A percentile compares a stretch with the other conserved stretches of the same genome.
These are phyloP conservation scores for Eudorina sp. DNA, from an alignment of 139 green algal species.

Conservation along the genomic window DNA sequence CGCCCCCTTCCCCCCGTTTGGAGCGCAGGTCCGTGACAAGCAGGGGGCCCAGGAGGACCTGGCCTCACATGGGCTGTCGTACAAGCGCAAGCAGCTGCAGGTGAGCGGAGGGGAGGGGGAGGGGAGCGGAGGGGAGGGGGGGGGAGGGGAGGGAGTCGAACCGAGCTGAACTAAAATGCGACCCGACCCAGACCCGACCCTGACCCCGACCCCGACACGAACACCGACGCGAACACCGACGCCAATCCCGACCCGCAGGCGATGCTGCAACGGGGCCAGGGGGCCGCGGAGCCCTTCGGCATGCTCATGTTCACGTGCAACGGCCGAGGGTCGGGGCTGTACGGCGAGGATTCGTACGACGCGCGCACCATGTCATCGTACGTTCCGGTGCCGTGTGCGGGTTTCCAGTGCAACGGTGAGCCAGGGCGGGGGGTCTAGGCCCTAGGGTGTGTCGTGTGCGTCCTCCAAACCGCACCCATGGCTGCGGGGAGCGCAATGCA, in stretches of 20 bases:
- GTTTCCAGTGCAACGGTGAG: conserved; percentile 76
- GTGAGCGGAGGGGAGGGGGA: neutral
- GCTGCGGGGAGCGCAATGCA: too few relatives aligned
- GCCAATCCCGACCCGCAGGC: neutral
- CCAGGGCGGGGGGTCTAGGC: neutral
- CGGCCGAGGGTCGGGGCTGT: conserved; percentile 68
- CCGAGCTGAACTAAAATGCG: too few relatives aligned
- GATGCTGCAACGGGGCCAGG: neutral
- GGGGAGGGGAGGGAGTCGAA: too few relatives aligned
- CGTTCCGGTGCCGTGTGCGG: conserved; percentile 64
- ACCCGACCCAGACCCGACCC: too few relatives aligned
- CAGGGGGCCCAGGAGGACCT: conserved; percentile 70
- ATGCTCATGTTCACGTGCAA: conserved; percentile 79
- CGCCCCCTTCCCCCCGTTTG: neutral
- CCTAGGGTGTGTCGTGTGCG: neutral
- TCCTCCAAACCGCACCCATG: too few relatives aligned
- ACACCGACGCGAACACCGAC: neutral
- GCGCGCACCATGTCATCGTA: conserved; percentile 63
- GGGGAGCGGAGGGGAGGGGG: too few relatives aligned
- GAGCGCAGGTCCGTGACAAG: conserved; percentile 61
- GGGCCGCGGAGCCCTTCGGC: conserved; percentile 56
- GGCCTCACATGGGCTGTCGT: conserved; percentile 55
- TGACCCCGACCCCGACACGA: neutral
- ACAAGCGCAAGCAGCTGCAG: conserved; percentile 69
- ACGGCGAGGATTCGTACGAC: conserved; percentile 63